These are phyloP conservation scores for Fusarium citri DNA, from an alignment of 2,329 filamentous ascomycete genomes.

Conservation along the genomic window DNA sequence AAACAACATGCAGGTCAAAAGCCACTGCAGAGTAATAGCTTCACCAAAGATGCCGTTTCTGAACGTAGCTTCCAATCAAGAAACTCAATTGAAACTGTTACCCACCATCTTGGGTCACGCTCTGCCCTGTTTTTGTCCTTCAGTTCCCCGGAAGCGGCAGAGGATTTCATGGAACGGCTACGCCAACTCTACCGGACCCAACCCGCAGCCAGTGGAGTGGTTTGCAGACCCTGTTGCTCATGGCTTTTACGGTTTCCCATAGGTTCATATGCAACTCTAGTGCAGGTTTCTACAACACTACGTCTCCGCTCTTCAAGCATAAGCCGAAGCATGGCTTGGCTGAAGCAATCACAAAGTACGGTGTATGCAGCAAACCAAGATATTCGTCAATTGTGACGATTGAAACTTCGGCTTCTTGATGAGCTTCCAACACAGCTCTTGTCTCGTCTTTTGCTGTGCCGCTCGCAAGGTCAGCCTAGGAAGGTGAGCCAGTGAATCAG, in stretches of 20 bases:
- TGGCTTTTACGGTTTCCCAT: conserved; percentile 14
- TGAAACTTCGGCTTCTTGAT: not conserved
- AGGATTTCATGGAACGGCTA: conserved; percentile 29
- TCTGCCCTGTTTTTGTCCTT: conserved; percentile 13
- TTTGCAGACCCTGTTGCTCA: conserved; percentile 26
- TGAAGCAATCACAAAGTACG: conserved; percentile 19
- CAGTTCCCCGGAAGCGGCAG: conserved; percentile 35
- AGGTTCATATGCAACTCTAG: conserved; percentile 14
- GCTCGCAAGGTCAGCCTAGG: not conserved
- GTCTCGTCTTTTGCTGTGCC: not conserved
- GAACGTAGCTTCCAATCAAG: conserved; percentile 5
- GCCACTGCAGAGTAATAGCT: conserved; percentile 11
- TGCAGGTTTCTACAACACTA: conserved; percentile 1
- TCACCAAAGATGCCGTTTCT: conserved; percentile 13
- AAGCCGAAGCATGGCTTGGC: conserved; percentile 14
- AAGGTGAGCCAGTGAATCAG: not conserved
- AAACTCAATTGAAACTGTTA: conserved; percentile 7
- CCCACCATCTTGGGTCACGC: conserved; percentile 26
- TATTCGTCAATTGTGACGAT: conserved; percentile 25
- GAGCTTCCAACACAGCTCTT: not conserved
- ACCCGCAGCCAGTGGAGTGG: conserved; percentile 14
- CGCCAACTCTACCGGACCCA: conserved; percentile 31
- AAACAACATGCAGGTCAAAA: not conserved
- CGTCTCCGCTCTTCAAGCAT: conserved; percentile 3
- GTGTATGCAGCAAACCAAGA: conserved; percentile 7